Conservation (phyloP, 768 basidiomycete genomes). For the Boletus vinaceobasis region DNA sequence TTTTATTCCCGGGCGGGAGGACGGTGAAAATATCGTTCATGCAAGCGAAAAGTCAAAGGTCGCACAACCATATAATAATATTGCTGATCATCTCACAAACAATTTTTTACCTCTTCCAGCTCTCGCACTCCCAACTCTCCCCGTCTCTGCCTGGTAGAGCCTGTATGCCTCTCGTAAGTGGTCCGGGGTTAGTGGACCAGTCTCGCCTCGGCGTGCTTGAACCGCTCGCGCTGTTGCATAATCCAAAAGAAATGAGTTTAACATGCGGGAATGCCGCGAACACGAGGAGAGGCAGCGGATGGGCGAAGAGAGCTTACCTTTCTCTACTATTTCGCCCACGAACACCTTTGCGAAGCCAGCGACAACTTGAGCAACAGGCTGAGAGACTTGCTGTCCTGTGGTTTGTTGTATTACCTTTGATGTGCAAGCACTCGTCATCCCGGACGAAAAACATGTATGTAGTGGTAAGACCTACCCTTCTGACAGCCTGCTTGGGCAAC, state of each 20-base stretch:
- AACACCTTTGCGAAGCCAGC: slow-evolving; percentile 91
- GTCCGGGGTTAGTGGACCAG: slow-evolving; percentile 80
- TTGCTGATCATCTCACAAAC: slow-evolving; percentile 54
- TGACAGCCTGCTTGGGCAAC: slow-evolving; percentile 75
- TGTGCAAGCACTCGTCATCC: neutral
- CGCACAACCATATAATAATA: neutral
- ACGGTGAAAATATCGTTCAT: neutral
- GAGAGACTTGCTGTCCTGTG: slow-evolving; percentile 76
- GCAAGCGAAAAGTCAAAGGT: neutral
- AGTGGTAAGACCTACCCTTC: slow-evolving; percentile 50
- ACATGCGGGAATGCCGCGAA: neutral
- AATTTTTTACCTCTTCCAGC: slow-evolving; percentile 67
- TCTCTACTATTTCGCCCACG: slow-evolving; percentile 89
- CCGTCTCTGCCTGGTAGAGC: slow-evolving; percentile 76
- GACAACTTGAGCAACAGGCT: slow-evolving; percentile 84
- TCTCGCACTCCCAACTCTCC: slow-evolving; percentile 73
- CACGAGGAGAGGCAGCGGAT: neutral
- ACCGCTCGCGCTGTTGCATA: slow-evolving; percentile 61
- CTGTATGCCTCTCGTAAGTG: slow-evolving; percentile 89
- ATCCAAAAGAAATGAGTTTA: neutral
- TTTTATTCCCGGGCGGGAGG: neutral
- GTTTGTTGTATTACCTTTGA: slow-evolving; percentile 78
- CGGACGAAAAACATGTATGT: neutral
- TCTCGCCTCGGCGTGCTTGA: slow-evolving; percentile 67
- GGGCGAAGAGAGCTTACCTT: slow-evolving; percentile 44